Conservation (phyloP, 495 filamentous ascomycete species). For the Podospora sp. region DNA sequence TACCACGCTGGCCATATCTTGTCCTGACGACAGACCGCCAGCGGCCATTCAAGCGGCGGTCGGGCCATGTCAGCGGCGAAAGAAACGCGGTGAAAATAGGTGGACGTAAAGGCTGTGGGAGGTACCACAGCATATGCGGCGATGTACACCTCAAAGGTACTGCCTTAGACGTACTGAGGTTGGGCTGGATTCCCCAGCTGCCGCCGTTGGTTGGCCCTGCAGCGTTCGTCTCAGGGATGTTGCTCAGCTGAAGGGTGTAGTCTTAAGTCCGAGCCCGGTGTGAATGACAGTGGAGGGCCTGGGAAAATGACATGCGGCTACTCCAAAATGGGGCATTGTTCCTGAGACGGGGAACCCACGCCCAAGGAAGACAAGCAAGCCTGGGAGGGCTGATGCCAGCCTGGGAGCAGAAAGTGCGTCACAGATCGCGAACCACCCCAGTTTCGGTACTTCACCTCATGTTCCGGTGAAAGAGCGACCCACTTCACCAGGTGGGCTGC, state of each 20-base stretch:
- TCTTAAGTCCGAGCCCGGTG: background rate
- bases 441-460: background rate
- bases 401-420: background rate
- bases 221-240: background rate
- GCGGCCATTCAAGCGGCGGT: background rate
- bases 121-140: background rate
- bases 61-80: background rate
- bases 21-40: background rate
- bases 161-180: background rate
- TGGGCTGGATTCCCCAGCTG: background rate
- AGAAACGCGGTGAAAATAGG: background rate
- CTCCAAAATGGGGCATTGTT: background rate
- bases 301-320: background rate
- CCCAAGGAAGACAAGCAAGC: background rate
- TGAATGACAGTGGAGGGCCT: background rate
- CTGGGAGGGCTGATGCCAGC: background rate
- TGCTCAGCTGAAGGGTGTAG: background rate
- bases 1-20: background rate
- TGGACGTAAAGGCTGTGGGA: background rate
- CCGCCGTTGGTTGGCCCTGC: background rate
- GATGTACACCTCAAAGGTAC: too few relatives aligned
- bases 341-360: background rate
- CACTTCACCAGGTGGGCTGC: background rate
- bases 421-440: background rate
- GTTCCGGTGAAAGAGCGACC: background rate